Percentiles rank a stretch among this genome's conserved stretches.
phyloP scores from a whole-genome alignment of 805 yeast species.

The Wickerhamomyces rabaulensis region DNA sequence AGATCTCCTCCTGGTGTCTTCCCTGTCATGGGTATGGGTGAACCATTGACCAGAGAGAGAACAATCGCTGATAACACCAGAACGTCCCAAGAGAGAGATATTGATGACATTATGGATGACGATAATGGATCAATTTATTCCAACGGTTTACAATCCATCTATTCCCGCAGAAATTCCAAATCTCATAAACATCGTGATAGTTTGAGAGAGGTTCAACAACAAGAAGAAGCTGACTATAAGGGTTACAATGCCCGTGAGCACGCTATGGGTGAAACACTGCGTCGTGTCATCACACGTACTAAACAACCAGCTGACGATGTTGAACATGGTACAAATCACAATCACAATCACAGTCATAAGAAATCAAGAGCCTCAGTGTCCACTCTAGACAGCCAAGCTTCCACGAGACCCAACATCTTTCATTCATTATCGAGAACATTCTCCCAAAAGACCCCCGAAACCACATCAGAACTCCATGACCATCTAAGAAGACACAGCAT shows the following conservation, averaged over 20 bases:
- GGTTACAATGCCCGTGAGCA: constrained; percentile 29
- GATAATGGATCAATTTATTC: neutral
- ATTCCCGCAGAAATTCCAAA: constrained; percentile 2
- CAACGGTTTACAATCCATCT: neutral
- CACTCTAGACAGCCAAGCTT: neutral
- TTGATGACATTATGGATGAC: constrained; percentile 13
- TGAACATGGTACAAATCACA: neutral
- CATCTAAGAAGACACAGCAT: constrained; percentile 33
- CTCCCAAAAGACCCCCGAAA: constrained; percentile 17
- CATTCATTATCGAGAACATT: constrained; percentile 18
- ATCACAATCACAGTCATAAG: neutral
- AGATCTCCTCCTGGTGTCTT: constrained; percentile 73
- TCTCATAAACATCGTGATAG: constrained; percentile 4
- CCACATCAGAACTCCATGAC: constrained; percentile 26
- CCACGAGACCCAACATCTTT: constrained; percentile 7
- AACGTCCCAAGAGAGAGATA: neutral
- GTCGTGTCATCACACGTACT: constrained; percentile 24
- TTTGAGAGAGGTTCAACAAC: constrained; percentile 15
- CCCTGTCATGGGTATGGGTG: constrained; percentile 78
- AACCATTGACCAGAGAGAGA: constrained; percentile 49
- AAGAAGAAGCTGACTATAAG: constrained; percentile 25
- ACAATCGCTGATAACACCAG: constrained; percentile 41
- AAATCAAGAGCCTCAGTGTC: neutral
- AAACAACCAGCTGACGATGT: neutral
- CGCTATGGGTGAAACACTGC: constrained; percentile 30